phyloP scores from a whole-genome alignment of 177 flowering plant genomes.

The Tripterygium wilfordii region DNA sequence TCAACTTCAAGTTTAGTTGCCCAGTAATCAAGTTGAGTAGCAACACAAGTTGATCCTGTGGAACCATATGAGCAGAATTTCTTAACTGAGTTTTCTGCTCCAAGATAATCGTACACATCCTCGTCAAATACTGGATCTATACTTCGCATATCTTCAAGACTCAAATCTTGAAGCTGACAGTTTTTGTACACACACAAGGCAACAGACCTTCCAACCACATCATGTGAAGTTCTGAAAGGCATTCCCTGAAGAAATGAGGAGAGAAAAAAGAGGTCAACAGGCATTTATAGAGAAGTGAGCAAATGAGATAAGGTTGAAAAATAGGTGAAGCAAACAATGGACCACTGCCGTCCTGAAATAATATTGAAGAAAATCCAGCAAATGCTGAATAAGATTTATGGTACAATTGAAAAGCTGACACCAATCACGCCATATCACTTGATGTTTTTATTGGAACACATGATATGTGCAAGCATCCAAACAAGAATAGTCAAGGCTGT shows the following conservation, averaged over 20 bases:
- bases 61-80: conserved; percentile 93
- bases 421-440: too few species aligned
- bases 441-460: too few species aligned
- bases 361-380: too few species aligned
- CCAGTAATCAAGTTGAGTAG: conserved; percentile 72
- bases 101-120: conserved; percentile 83
- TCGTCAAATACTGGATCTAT: conserved; percentile 56
- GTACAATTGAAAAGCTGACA: too few species aligned
- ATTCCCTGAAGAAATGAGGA: conserved; percentile 72
- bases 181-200: conserved; percentile 63
- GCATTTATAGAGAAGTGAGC: neutral
- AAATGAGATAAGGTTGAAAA: too few species aligned
- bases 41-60: conserved; percentile 78
- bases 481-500: too few species aligned
- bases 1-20: conserved; percentile 37
- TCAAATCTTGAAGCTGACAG: conserved; percentile 64
- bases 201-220: conserved; percentile 85
- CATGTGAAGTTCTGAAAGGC: conserved; percentile 95
- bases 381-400: too few species aligned
- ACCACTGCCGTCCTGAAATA: too few species aligned
- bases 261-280: neutral
- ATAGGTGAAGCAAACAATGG: too few species aligned
- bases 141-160: conserved; percentile 58
- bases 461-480: too few species aligned
- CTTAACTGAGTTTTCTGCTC: conserved; percentile 78